Evolutionary conservation across 129 eudicot genomes (phyloP).

Genomic region (Chrysanthemum seticuspe): DNA sequence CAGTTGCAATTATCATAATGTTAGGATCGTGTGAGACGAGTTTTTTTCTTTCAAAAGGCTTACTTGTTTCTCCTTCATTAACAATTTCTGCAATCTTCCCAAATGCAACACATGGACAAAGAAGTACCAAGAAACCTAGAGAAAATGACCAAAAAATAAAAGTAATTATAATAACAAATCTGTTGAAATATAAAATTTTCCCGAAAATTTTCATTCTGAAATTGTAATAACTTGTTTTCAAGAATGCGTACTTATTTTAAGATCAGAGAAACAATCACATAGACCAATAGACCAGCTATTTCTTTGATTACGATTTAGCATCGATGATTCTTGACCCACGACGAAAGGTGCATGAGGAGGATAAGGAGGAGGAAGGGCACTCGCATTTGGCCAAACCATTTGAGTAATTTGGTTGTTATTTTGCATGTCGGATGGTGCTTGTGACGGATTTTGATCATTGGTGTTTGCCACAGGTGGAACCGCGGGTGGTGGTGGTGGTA

Average conservation of each 20-base stretch:
- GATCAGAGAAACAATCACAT: conserved; percentile 35
- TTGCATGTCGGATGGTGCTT: conserved; percentile 20
- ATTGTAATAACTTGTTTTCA: not conserved
- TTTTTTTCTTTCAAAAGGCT: not conserved
- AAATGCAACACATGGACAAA: conserved; percentile 43
- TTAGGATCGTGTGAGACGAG: not conserved
- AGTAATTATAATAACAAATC: not conserved
- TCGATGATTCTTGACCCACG: conserved; percentile 18
- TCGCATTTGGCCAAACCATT: conserved; percentile 20
- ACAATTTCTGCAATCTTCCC: conserved; percentile 40
- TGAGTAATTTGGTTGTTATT: conserved; percentile 23
- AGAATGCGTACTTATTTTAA: conserved; percentile 23
- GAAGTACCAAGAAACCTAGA: conserved; percentile 34
- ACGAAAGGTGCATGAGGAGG: conserved; percentile 19
- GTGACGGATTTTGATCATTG: conserved; percentile 19
- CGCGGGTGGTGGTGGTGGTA: conserved; percentile 10
- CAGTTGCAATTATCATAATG: not conserved
- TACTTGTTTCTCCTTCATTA: conserved; percentile 41
- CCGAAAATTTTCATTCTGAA: not conserved
- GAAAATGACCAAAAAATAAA: not conserved
- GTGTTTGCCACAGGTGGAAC: not conserved
- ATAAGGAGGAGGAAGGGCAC: conserved; percentile 26
- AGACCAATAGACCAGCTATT: conserved; percentile 33
- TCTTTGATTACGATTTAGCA: conserved; percentile 19
- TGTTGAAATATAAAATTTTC: not conserved